Conservation (phyloP, 345 rosid genomes). For the Arabis hirsuta region DNA sequence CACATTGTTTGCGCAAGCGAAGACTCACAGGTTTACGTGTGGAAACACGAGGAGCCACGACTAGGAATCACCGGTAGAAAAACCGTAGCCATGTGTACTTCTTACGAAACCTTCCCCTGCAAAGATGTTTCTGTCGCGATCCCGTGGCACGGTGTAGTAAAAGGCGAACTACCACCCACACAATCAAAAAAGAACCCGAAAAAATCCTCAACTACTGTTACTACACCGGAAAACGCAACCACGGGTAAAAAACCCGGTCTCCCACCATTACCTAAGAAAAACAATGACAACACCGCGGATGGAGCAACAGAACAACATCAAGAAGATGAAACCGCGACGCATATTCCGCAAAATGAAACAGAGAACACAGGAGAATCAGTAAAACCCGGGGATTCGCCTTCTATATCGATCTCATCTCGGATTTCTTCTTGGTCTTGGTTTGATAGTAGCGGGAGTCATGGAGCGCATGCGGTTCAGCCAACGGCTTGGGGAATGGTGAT, state of each 20-base stretch:
- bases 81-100: constrained; percentile 43
- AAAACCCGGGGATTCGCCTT: constrained; percentile 41
- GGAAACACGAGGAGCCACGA: constrained; percentile 69
- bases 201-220: constrained; percentile 44
- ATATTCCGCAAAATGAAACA: constrained; percentile 47
- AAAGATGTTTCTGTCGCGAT: constrained; percentile 89
- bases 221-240: constrained; percentile 51
- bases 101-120: constrained; percentile 75
- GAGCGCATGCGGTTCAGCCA: constrained; percentile 48
- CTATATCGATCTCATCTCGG: constrained; percentile 51
- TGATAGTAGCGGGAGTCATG: constrained; percentile 56
- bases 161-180: constrained; percentile 68
- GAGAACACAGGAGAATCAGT: constrained; percentile 42
- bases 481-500: constrained; percentile 97
- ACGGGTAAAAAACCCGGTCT: constrained; percentile 49
- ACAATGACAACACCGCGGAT: constrained; percentile 46
- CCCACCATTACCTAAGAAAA: constrained; percentile 93
- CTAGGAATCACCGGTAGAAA: constrained; percentile 51
- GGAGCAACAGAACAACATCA: constrained; percentile 33
- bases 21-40: constrained; percentile 82
- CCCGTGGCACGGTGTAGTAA: constrained; percentile 75
- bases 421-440: constrained; percentile 70
- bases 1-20: constrained; percentile 78
- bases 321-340: constrained; percentile 54
- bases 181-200: constrained; percentile 59